Conservation (phyloP, 805 yeast species). For the Lipomyces spencermartinsiae region DNA sequence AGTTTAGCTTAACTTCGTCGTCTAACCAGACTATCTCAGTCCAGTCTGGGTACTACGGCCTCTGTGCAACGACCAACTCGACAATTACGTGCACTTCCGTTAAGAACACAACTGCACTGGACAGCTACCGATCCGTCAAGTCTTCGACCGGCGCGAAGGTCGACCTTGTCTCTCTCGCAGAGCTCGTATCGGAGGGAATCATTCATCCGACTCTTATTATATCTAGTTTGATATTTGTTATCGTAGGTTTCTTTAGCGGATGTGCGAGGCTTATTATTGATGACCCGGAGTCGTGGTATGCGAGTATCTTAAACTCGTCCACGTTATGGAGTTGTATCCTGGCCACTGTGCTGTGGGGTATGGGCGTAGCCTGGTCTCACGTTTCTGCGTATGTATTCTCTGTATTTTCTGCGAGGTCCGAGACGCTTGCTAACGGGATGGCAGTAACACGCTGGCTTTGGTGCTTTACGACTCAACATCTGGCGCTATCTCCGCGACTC, state of each 20-base stretch:
- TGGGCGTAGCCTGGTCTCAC: conserved; percentile 31
- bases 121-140: conserved; percentile 10
- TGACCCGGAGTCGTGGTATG: conserved; percentile 16
- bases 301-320: conserved; percentile 12
- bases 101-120: conserved; percentile 16
- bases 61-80: conserved; percentile 24
- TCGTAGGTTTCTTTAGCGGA: conserved; percentile 41
- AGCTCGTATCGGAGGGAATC: conserved; percentile 42
- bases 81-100: conserved; percentile 9
- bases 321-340: conserved; percentile 28
- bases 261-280: not conserved
- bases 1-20: conserved; percentile 15
- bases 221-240: conserved; percentile 46
- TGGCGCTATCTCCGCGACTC: conserved; percentile 19
- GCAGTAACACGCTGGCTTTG: conserved; percentile 19
- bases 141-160: conserved; percentile 23
- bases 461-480: conserved; percentile 17
- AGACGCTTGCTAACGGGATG: not conserved
- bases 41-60: conserved; percentile 32
- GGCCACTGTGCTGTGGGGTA: conserved; percentile 28
- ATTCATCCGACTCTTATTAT: conserved; percentile 52
- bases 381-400: conserved; percentile 20
- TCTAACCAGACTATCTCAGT: conserved; percentile 20
- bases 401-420: not conserved
- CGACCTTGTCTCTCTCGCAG: conserved; percentile 32